phyloP scores from a whole-genome alignment of 768 basidiomycete species.

The Pulveroboletus sp. region DNA sequence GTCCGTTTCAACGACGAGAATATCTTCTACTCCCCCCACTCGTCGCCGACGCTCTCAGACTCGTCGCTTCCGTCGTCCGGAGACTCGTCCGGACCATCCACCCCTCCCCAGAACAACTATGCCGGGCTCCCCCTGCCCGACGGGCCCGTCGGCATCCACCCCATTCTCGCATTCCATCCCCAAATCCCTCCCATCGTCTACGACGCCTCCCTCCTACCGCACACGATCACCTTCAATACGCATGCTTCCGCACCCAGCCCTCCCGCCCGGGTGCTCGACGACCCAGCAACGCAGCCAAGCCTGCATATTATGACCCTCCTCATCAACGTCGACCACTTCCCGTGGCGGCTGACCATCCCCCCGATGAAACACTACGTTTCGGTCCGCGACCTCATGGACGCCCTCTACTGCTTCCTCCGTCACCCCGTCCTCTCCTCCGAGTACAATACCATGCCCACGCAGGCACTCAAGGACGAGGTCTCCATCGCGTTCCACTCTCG shows the following conservation, averaged over 20 bases:
- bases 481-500: slow-evolving; percentile 42
- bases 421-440: slow-evolving; percentile 37
- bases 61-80: slow-evolving; percentile 31
- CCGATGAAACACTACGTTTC: slow-evolving; percentile 29
- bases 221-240: slow-evolving; percentile 19
- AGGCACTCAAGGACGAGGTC: slow-evolving; percentile 34
- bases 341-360: slow-evolving; percentile 34
- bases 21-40: slow-evolving; percentile 29
- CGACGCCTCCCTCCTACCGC: slow-evolving; percentile 18
- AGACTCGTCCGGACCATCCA: slow-evolving; percentile 27
- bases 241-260: slow-evolving; percentile 26
- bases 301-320: slow-evolving; percentile 29
- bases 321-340: slow-evolving; percentile 28
- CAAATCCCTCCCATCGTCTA: slow-evolving; percentile 18
- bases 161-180: slow-evolving; percentile 30
- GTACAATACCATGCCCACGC: slow-evolving; percentile 34
- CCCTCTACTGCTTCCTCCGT: slow-evolving; percentile 43
- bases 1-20: slow-evolving; percentile 34
- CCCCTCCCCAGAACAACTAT: slow-evolving; percentile 27
- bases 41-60: slow-evolving; percentile 26
- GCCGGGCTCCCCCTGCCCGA: slow-evolving; percentile 18
- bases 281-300: slow-evolving; percentile 31
- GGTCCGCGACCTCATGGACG: slow-evolving; percentile 48
- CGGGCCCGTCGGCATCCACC: slow-evolving; percentile 30
- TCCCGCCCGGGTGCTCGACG: slow-evolving; percentile 20